A percentile compares a stretch with the other conserved stretches of the same genome.
Evolutionary conservation across 768 basidiomycete genomes (phyloP).

Genomic region (Suillus paluster): DNA sequence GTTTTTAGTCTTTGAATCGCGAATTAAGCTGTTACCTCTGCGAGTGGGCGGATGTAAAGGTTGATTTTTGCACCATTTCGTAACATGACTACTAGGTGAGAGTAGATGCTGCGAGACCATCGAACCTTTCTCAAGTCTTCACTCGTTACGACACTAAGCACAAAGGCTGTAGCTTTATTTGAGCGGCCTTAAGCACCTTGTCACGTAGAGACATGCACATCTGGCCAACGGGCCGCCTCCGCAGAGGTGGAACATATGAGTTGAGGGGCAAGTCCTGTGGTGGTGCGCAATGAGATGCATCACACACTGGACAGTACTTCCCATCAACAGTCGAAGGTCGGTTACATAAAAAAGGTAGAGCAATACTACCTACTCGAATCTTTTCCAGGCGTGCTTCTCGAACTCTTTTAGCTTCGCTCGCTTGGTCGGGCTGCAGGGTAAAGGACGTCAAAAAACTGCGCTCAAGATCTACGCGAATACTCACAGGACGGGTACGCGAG

Average conservation of each 20-base stretch:
- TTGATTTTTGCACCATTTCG: no score
- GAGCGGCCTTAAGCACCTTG: no score
- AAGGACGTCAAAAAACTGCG: not conserved
- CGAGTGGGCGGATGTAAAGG: no score
- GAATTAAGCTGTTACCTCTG: no score
- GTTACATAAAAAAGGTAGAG: not conserved
- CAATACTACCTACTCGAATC: conserved; percentile 51
- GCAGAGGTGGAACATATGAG: not conserved
- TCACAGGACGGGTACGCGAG: conserved; percentile 78
- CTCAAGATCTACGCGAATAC: conserved; percentile 29
- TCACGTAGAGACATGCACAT: no score
- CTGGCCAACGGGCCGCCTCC: no score
- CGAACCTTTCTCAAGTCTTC: no score
- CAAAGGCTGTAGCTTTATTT: no score
- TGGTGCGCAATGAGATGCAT: not conserved
- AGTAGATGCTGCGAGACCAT: no score
- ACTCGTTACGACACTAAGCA: no score
- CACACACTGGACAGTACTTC: not conserved
- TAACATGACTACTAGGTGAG: no score
- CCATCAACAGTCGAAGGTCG: not conserved
- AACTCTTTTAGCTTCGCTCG: conserved; percentile 60
- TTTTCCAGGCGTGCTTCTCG: conserved; percentile 82
- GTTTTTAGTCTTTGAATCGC: no score
- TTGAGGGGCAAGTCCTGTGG: not conserved
- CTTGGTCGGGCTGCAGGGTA: conserved; percentile 26